phyloP scores from a whole-genome alignment of 179 eudicot species.

The Carnegiea gigantea region DNA sequence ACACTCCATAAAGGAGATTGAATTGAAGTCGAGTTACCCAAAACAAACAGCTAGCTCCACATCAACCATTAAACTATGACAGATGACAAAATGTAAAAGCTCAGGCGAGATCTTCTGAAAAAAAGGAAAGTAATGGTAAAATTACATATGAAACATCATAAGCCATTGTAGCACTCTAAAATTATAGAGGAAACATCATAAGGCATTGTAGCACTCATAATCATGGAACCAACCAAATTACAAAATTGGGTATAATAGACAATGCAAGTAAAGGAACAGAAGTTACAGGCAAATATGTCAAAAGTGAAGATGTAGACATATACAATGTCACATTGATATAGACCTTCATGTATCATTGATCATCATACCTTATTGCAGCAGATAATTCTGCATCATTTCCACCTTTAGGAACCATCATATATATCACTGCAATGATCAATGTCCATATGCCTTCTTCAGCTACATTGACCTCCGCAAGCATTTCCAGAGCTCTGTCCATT shows the following conservation, averaged over 20 bases:
- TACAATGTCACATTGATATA: constrained; percentile 7
- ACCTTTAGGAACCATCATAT: constrained; percentile 56
- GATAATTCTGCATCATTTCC: constrained; percentile 75
- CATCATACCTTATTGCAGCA: constrained; percentile 72
- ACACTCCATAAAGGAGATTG: neutral
- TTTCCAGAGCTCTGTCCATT: constrained; percentile 69
- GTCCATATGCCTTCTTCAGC: constrained; percentile 93
- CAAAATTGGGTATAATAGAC: neutral
- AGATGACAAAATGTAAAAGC: neutral
- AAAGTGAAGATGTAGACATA: neutral
- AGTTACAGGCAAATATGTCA: neutral
- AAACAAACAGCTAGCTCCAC: neutral
- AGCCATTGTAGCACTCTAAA: neutral
- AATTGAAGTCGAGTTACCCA: neutral
- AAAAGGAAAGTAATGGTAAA: neutral
- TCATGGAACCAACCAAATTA: constrained; percentile 6
- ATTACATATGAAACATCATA: neutral
- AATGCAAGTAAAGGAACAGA: neutral
- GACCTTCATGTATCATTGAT: neutral
- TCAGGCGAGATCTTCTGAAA: neutral
- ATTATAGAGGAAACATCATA: neutral
- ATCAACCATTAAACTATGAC: neutral
- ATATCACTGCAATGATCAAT: constrained; percentile 73
- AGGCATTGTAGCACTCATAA: neutral
- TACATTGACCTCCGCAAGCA: constrained; percentile 68